These are phyloP conservation scores for Rutstroemia sp. DNA, from an alignment of 2,329 filamentous ascomycete genomes.

Conservation along the genomic window DNA sequence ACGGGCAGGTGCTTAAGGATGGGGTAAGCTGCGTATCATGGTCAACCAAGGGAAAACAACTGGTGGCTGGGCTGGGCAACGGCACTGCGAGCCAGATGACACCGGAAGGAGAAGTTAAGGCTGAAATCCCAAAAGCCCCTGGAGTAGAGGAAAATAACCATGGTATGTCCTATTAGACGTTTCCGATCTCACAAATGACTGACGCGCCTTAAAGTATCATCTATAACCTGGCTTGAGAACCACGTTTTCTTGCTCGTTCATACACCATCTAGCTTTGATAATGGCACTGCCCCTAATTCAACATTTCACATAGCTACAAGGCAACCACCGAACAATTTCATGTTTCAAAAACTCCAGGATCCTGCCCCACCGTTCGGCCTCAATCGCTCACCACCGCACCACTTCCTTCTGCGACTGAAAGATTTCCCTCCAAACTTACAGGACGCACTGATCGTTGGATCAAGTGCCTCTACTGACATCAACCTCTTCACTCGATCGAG, in stretches of 20 bases:
- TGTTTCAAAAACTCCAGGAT: constrained; percentile 67
- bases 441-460: constrained; percentile 75
- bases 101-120: constrained; percentile 70
- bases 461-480: constrained; percentile 72
- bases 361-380: constrained; percentile 66
- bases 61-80: constrained; percentile 77
- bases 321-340: constrained; percentile 50
- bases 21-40: constrained; percentile 81
- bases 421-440: constrained; percentile 75
- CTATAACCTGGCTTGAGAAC: constrained; percentile 83
- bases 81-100: constrained; percentile 79
- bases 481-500: constrained; percentile 71
- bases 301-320: constrained; percentile 76
- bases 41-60: constrained; percentile 89
- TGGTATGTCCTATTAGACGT: constrained; percentile 43
- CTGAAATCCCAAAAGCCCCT: constrained; percentile 70
- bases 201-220: constrained; percentile 51
- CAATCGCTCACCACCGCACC: constrained; percentile 60
- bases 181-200: constrained; percentile 12
- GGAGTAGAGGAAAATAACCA: constrained; percentile 55
- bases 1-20: constrained; percentile 60
- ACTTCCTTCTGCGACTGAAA: constrained; percentile 69
- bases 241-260: constrained; percentile 76
- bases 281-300: constrained; percentile 48
- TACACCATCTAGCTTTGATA: constrained; percentile 54